phyloP scores from a whole-genome alignment of 177 flowering plant species.

The Vitis hybrid region DNA sequence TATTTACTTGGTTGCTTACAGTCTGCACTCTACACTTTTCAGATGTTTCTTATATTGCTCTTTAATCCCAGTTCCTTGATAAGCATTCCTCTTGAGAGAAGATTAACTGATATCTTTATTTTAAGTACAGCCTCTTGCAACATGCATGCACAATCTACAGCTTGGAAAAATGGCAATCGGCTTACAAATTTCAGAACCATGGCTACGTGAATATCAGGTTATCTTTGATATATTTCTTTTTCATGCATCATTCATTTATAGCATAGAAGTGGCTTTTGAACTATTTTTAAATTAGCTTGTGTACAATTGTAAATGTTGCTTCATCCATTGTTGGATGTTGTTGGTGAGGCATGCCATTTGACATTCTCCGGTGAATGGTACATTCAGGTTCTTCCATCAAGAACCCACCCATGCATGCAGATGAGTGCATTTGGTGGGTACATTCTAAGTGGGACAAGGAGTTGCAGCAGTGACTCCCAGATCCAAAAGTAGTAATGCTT shows the following conservation, averaged over 20 bases:
- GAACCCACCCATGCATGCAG: slow-evolving; percentile 95
- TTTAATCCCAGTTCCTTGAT: background rate
- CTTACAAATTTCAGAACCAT: slow-evolving; percentile 89
- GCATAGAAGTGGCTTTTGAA: background rate
- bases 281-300: background rate
- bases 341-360: background rate
- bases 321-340: background rate
- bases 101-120: background rate
- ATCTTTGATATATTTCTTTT: background rate
- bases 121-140: slow-evolving; percentile 77
- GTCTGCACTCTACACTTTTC: too few species aligned
- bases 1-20: too few species aligned
- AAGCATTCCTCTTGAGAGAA: background rate
- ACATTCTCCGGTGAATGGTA: background rate
- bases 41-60: too few species aligned
- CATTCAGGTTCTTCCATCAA: slow-evolving; percentile 87
- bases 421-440: slow-evolving; percentile 96
- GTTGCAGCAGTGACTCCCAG: slow-evolving; percentile 21
- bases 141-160: slow-evolving; percentile 94
- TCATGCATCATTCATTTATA: background rate
- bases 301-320: background rate
- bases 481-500: background rate
- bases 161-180: slow-evolving; percentile 73
- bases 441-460: slow-evolving; percentile 68
- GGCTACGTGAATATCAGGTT: slow-evolving; percentile 99